Percentiles rank a stretch among this genome's conserved stretches.
phyloP scores from a whole-genome alignment of 2,329 filamentous ascomycete genomes.

The Pyrenochaeta sp. region DNA sequence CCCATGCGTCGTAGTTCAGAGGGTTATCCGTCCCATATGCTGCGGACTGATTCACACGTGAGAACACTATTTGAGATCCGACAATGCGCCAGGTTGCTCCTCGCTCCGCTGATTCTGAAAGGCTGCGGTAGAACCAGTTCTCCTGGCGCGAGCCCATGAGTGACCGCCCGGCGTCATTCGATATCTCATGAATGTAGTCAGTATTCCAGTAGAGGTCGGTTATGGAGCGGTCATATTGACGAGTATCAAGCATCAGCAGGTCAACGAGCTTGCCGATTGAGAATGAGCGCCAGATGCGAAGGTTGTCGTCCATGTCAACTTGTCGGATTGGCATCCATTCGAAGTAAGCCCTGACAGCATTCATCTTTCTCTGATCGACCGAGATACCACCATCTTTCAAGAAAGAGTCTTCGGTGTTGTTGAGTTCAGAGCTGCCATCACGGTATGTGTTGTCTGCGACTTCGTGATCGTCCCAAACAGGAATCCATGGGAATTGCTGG shows the following conservation, averaged over 20 bases:
- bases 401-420: slow-evolving; percentile 55
- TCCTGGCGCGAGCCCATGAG: slow-evolving; percentile 78
- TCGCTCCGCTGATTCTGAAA: slow-evolving; percentile 66
- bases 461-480: slow-evolving; percentile 56
- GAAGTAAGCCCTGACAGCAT: slow-evolving; percentile 55
- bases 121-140: slow-evolving; percentile 64
- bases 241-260: slow-evolving; percentile 54
- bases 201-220: slow-evolving; percentile 63
- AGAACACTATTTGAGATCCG: slow-evolving; percentile 75
- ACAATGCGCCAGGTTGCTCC: slow-evolving; percentile 75
- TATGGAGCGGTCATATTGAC: slow-evolving; percentile 53
- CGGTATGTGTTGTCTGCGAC: slow-evolving; percentile 52
- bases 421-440: slow-evolving; percentile 49
- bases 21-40: slow-evolving; percentile 54
- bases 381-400: slow-evolving; percentile 47
- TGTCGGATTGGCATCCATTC: slow-evolving; percentile 56
- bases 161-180: slow-evolving; percentile 70
- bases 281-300: slow-evolving; percentile 53
- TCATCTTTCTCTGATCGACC: slow-evolving; percentile 56
- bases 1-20: slow-evolving; percentile 66
- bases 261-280: slow-evolving; percentile 52
- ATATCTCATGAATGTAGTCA: slow-evolving; percentile 67
- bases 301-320: slow-evolving; percentile 54
- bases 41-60: slow-evolving; percentile 59
- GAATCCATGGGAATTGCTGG: slow-evolving; percentile 53